Evolutionary conservation across 257 asterid genomes (phyloP).

Genomic region (Gentiana dahurica): DNA sequence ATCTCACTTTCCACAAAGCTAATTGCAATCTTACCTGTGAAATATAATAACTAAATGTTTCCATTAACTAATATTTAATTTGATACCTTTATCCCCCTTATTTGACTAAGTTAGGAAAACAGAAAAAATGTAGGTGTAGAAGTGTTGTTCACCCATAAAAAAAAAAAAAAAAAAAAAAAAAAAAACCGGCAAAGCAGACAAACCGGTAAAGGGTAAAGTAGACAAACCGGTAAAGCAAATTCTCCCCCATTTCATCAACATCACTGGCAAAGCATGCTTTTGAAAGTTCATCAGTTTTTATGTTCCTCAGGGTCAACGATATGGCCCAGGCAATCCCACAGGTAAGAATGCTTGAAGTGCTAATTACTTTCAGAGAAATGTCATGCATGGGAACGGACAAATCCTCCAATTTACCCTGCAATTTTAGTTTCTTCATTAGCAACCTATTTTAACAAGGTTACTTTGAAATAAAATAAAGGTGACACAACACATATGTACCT

Average conservation of each 20-base stretch:
- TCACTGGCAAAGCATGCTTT: slow-evolving; percentile 54
- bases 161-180: not conserved
- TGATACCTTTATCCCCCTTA: too few species aligned
- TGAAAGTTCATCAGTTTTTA: slow-evolving; percentile 52
- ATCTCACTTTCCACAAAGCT: too few species aligned
- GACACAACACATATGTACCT: not conserved
- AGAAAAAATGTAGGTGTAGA: too few species aligned
- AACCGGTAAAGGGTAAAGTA: slow-evolving; percentile 11
- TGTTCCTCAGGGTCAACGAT: slow-evolving; percentile 63
- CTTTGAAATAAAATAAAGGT: not conserved
- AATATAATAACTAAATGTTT: too few species aligned
- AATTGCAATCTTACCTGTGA: too few species aligned
- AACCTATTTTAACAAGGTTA: slow-evolving; percentile 1
- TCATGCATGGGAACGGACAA: slow-evolving; percentile 35
- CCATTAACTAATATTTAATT: too few species aligned
- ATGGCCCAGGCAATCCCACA: slow-evolving; percentile 87
- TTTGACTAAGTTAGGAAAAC: too few species aligned
- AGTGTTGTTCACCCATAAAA: too few species aligned
- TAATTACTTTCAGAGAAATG: slow-evolving; percentile 24
- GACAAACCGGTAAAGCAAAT: slow-evolving; percentile 63
- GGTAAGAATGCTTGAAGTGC: slow-evolving; percentile 42
- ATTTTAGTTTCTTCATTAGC: slow-evolving; percentile 12
- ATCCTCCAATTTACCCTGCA: slow-evolving; percentile 54
- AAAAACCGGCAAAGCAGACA: slow-evolving; percentile 1
- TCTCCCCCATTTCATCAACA: slow-evolving; percentile 30